Evolutionary conservation across 192 early-diverging fungal species (phyloP), one percentile per base, ranked within the genome.

Genomic region (Anaeromyces robustus): DNA sequence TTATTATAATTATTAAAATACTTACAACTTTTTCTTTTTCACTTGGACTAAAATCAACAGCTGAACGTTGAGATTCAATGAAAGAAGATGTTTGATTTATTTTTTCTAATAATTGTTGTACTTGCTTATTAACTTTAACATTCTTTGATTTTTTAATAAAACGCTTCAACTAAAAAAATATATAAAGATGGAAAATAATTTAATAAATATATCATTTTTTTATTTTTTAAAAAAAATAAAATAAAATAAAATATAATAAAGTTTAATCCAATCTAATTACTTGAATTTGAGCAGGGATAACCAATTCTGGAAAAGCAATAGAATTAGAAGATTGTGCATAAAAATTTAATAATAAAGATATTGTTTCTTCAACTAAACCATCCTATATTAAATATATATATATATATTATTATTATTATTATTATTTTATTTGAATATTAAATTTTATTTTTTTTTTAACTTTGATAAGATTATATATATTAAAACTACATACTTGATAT

Each of bases 251-350:
- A 29, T 9, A 30, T 28, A 78, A 84, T 34, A 29, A 52, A 37
- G 13, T 1, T 79, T 77, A 9, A 17, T 19, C 29, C 32, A 6
- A 12, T 77, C n/a, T n/a, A 81, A 83, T 79, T 82, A 91, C 86
- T 80, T 93, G 91, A 28, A 97, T 85, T 78, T 96, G 89, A 12
- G 92, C 94, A 7, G 97, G 96, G 34, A 96, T 93, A 30, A 87
- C 90, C 85, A 96, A 87, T 85, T 99, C 98, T 17, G 98, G 97
- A 90, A 99, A 99, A 12, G 94, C 90, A 81, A 99, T 95, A 37
- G 92, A 93, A 29, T 88, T 86, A 29, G 92, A 91, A 81, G 90
- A 92, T 28, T 89, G 80, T 22, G 92, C 89, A 85, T 95, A 92
- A 77, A 92, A 93, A 77, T 94, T 92, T 29, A 92, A 91, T 77